Conservation (phyloP, 2,329 filamentous ascomycete species). For the Alternaria sp. region DNA sequence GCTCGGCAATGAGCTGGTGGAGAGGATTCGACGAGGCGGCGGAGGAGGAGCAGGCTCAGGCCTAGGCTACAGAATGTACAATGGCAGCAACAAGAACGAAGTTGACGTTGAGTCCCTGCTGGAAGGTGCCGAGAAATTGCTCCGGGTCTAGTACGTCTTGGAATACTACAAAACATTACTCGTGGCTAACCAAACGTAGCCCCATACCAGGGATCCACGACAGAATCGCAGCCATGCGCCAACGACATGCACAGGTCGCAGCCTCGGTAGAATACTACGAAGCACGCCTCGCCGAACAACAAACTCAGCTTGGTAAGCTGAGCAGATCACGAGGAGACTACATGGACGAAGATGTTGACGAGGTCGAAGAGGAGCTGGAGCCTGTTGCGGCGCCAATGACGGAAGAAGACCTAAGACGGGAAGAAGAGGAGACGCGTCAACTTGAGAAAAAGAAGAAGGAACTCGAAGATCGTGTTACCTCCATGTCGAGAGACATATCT, state of each 20-base stretch:
- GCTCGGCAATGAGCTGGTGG: constrained; percentile 84
- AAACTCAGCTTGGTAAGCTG: constrained; percentile 74
- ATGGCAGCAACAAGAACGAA: constrained; percentile 67
- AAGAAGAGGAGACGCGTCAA: constrained; percentile 73
- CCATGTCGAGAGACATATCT: constrained; percentile 74
- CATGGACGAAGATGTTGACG: constrained; percentile 63
- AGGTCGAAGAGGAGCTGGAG: constrained; percentile 50
- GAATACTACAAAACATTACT: rapidly evolving
- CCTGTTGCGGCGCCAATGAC: constrained; percentile 62
- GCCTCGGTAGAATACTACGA: constrained; percentile 84
- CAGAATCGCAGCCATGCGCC: constrained; percentile 75
- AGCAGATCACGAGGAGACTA: constrained; percentile 68
- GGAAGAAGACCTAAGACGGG: constrained; percentile 72
- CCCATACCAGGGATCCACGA: constrained; percentile 80
- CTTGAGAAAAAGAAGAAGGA: constrained; percentile 69
- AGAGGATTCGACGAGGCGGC: constrained; percentile 72
- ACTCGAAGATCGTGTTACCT: constrained; percentile 70
- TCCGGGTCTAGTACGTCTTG: constrained; percentile 75
- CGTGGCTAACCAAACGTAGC: constrained; percentile 46
- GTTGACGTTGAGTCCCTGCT: constrained; percentile 88
- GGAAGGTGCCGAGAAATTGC: constrained; percentile 87
- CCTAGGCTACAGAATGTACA: constrained; percentile 53
- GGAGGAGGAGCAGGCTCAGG: constrained; percentile 62
- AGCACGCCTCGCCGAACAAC: constrained; percentile 77
- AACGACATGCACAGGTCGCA: constrained; percentile 73